phyloP scores from a whole-genome alignment of 2,329 filamentous ascomycete genomes.

The Dactylonectria estremocensis region DNA sequence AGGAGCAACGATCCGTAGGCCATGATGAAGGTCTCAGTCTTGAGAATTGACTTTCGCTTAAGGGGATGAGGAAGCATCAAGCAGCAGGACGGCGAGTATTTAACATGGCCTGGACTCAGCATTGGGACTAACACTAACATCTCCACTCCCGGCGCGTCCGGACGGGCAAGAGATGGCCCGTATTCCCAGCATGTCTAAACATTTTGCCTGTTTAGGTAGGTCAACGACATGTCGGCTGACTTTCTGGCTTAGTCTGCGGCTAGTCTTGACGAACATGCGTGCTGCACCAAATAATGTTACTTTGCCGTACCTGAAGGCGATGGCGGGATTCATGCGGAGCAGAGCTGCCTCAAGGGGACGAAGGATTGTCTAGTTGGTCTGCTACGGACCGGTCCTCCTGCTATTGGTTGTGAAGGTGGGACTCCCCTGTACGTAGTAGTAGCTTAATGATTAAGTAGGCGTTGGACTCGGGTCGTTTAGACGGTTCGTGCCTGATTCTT shows the following conservation, averaged over 20 bases:
- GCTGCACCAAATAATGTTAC: neutral
- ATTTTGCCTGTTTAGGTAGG: neutral
- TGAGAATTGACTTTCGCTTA: neutral
- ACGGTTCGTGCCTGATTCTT: no score
- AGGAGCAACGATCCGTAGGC: constrained; percentile 25
- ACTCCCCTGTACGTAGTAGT: no score
- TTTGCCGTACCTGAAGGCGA: neutral
- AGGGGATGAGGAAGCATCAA: neutral
- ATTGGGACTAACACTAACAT: neutral
- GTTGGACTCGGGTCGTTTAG: no score
- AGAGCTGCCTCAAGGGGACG: neutral
- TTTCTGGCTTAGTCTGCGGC: neutral
- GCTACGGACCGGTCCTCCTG: no score
- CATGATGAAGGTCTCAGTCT: constrained; percentile 33
- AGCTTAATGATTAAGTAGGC: no score
- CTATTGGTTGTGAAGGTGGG: no score
- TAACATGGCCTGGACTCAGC: neutral
- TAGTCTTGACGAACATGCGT: neutral
- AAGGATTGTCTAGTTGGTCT: neutral
- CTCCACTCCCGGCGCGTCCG: neutral
- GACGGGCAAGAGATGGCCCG: neutral
- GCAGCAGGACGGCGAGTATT: neutral
- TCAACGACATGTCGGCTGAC: neutral
- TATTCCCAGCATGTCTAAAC: neutral
- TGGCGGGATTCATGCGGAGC: neutral